Evolutionary conservation across 495 filamentous ascomycete genomes (phyloP), one percentile per base, ranked within the genome.

Genomic region (Zalerion maritima): DNA sequence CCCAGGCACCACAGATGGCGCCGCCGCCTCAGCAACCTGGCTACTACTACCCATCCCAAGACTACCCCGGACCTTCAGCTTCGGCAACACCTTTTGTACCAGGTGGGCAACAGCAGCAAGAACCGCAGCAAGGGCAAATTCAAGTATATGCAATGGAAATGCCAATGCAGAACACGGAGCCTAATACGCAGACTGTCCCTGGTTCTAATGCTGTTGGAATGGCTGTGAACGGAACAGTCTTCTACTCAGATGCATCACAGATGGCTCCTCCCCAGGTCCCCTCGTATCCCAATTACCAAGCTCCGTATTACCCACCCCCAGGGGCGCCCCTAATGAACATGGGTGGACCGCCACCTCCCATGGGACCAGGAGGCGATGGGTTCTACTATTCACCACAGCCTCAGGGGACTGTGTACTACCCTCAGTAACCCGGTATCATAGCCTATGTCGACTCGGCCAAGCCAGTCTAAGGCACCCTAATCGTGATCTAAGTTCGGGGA

Each of bases 151-250:
- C 63, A 43, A 48, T 60, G 25, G 52, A 68, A 44, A 38, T 62
- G 47, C 45, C 52, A 28, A 18, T 26, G 1, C 39, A 45, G 16
- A 36, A 13, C 9, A 29, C 34, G 5, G 46, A 46, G 24, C 14
- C 35, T 8, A 7, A 22, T 14, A 41, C 36, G 6, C 52, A 47
- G 23, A 36, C 37, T 12, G 33, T 38, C 1, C 54, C 67, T 3
- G 69, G 72, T 32, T 50, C 69, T 5, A 77, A 71, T 39, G 78
- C 82, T 16, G 78, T 96, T 27, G 82, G 84, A 2, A 86, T 94
- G 46, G 89, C 96, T 55, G 70, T 74, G 38, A 85, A 87, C 38
- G 89, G 91, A 26, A 94, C 86, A 61, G 84, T 93, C 3, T 96
- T 93, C 51, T 99, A 93, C 49, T 85, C 84, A 35, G 77, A 92